Evolutionary conservation across 2,329 filamentous ascomycete species (phyloP).

Genomic region (Aspergillus puulaauensis): DNA sequence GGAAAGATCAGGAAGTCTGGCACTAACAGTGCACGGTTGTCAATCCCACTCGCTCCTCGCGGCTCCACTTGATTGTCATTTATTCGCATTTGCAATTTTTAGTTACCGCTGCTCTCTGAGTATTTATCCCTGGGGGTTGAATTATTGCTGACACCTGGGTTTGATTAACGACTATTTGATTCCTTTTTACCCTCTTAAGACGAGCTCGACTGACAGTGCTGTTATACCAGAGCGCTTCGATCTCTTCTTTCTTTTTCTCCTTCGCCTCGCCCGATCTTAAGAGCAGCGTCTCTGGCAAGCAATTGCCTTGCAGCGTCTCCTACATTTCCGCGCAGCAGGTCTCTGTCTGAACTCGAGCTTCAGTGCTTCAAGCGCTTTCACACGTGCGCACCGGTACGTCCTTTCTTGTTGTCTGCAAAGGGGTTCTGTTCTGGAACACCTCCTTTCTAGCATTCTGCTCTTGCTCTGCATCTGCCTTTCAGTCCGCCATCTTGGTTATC

Average conservation of each 20-base stretch:
- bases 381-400: slow-evolving; percentile 21
- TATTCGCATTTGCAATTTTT: not conserved
- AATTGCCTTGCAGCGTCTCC: slow-evolving; percentile 24
- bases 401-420: slow-evolving; percentile 3
- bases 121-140: slow-evolving; percentile 1
- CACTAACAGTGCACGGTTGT: not conserved
- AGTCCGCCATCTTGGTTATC: too few species aligned
- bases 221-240: slow-evolving; percentile 16
- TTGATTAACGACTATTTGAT: slow-evolving; percentile 7
- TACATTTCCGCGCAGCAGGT: slow-evolving; percentile 21
- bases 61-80: not conserved
- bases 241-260: slow-evolving; percentile 9
- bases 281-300: slow-evolving; percentile 13
- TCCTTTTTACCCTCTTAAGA: slow-evolving; percentile 9
- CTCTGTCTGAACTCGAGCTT: slow-evolving; percentile 16
- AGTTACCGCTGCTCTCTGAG: not conserved
- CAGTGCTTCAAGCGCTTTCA: not conserved
- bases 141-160: slow-evolving; percentile 8
- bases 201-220: not conserved
- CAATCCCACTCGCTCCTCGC: not conserved
- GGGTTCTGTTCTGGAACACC: not conserved
- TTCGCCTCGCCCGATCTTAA: slow-evolving; percentile 2
- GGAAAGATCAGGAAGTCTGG: not conserved
- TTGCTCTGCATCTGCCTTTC: not conserved
- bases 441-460: not conserved